These are phyloP conservation scores for Sugiyamaella japonica DNA, from an alignment of 1,139 yeast genomes.

Conservation along the genomic window DNA sequence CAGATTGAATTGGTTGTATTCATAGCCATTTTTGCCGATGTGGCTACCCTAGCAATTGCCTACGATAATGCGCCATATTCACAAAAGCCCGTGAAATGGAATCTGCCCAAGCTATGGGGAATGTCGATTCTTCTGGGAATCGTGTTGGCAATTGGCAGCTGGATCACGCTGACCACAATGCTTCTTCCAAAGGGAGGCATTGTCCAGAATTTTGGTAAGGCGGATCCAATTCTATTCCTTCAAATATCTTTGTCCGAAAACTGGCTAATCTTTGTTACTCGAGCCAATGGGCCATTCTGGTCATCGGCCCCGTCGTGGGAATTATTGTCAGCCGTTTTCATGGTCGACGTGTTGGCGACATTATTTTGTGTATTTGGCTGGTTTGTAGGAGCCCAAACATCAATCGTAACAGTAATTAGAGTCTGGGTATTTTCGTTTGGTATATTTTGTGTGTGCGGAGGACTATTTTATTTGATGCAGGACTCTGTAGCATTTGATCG, in stretches of 20 bases:
- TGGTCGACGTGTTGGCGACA: slow-evolving; percentile 69
- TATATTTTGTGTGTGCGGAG: slow-evolving; percentile 69
- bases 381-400: slow-evolving; percentile 72
- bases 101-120: slow-evolving; percentile 83
- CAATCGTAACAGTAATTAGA: slow-evolving; percentile 66
- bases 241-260: slow-evolving; percentile 75
- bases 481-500: slow-evolving; percentile 86
- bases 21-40: slow-evolving; percentile 76
- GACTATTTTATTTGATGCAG: slow-evolving; percentile 70
- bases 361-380: slow-evolving; percentile 70
- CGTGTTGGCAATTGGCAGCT: slow-evolving; percentile 66
- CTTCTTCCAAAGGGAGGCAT: slow-evolving; percentile 62
- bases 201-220: slow-evolving; percentile 68
- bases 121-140: slow-evolving; percentile 68
- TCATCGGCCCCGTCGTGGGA: slow-evolving; percentile 73
- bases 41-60: slow-evolving; percentile 76
- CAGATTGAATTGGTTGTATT: slow-evolving; percentile 69
- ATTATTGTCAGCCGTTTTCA: slow-evolving; percentile 65
- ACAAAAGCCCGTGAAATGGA: slow-evolving; percentile 97
- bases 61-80: slow-evolving; percentile 94
- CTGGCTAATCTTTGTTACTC: slow-evolving; percentile 76
- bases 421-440: slow-evolving; percentile 70
- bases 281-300: slow-evolving; percentile 81
- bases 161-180: slow-evolving; percentile 74
- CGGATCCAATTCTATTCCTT: slow-evolving; percentile 68